Evolutionary conservation across 805 yeast genomes (phyloP), one percentile per base, ranked within the genome.

Genomic region (Candida hungchunana): DNA sequence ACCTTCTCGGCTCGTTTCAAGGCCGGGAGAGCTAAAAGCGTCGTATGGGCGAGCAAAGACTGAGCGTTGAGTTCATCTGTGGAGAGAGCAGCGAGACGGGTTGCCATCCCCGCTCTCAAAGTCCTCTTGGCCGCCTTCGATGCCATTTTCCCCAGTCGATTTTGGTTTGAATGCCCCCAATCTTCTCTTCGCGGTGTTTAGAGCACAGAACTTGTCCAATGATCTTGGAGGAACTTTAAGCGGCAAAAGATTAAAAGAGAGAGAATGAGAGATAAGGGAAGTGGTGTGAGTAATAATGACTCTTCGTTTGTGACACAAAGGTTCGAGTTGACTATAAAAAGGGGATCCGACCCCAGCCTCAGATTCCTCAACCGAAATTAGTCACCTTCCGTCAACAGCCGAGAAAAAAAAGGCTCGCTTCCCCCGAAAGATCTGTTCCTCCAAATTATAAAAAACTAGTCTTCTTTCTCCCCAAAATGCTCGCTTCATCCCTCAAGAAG

Each of bases 1-100:
- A 88, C 55, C 4, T 55, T 64, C 8, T 51, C 47, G 0, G 88
- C 75, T 0, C 44, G 34, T 34, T 55, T 44, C 47, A 77, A 79
- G 27, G 56, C 62, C 0, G 56, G 34, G 2, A 55, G 20, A 1
- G 45, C 26, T n/a, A 32, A 19, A 7, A 61, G 31, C 1, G 37
- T 39, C 1, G 31, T 28, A 1, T 55, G 32, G 7, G 58, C 44
- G 9, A 37, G 38, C 1, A 28, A 20, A 0, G 67, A 60, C 35
- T 63, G 67, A 1, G 11, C 6, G 3, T 26, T 39, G 11, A 60
- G 42, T 9, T 47, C 47, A 1, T 38, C 34, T 29, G 40, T 45
- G 1, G 58, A 23, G 5, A 60, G 26, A 1, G 29, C 28, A 3
- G 30, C 24, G 11, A 59, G 43, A 3, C 33, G n/a, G 12, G 19